A percentile compares a stretch with the other conserved stretches of the same genome.
Conservation (phyloP, 2,329 filamentous ascomycete genomes). For the Aspergillus quadrilineatus region DNA sequence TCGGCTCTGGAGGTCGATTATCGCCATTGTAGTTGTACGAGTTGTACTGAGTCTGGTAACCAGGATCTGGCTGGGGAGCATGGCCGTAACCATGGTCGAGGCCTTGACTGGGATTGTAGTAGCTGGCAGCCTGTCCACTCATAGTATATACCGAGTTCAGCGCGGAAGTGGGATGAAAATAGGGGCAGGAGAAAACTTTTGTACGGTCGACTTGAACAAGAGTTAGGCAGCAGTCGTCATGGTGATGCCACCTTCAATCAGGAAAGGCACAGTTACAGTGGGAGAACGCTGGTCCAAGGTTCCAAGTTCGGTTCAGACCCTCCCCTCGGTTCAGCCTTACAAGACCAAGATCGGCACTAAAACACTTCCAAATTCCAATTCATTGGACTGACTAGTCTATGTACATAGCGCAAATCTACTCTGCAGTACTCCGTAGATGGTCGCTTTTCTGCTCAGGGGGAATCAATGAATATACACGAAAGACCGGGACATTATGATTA, state of each 20-base stretch:
- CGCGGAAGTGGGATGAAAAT: constrained; percentile 2
- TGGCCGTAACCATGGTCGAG: constrained; percentile 20
- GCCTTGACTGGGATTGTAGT: constrained; percentile 34
- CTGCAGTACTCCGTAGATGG: neutral
- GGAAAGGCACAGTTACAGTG: neutral
- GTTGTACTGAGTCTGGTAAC: constrained; percentile 12
- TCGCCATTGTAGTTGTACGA: constrained; percentile 18
- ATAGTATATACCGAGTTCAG: constrained; percentile 20
- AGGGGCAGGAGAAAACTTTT: neutral
- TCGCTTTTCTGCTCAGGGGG: constrained; percentile 6
- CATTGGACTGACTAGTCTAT: constrained; percentile 5
- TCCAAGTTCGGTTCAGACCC: neutral
- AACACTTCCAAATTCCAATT: neutral
- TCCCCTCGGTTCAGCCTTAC: constrained; percentile 9
- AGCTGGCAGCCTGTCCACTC: constrained; percentile 40
- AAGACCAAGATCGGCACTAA: neutral
- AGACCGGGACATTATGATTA: neutral
- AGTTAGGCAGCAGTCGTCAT: constrained; percentile 11
- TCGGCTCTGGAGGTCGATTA: constrained; percentile 19
- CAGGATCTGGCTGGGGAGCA: constrained; percentile 12
- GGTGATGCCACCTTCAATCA: neutral
- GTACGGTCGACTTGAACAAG: too few species aligned
- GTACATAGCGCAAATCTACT: constrained; percentile 1
- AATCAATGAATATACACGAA: constrained; percentile 10
- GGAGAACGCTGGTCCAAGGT: neutral